Evolutionary conservation across 2,329 filamentous ascomycete species (phyloP).

Genomic region (Apiospora kogelbergensis): DNA sequence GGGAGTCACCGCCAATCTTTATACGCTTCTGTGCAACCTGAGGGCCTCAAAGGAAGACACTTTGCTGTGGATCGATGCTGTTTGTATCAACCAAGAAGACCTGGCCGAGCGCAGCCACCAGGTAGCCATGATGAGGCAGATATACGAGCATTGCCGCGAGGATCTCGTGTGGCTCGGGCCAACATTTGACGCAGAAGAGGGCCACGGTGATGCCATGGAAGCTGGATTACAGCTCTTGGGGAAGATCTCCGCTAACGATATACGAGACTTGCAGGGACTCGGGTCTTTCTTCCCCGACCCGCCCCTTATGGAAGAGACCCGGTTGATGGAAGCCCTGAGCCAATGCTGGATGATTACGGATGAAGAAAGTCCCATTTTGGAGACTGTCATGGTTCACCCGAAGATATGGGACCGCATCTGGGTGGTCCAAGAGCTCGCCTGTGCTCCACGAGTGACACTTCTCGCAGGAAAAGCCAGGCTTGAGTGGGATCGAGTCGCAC

Average conservation of each 20-base stretch:
- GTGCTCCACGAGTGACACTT: background rate
- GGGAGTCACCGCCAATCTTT: background rate
- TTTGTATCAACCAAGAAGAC: conserved; percentile 24
- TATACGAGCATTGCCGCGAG: conserved; percentile 13
- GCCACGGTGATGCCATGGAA: background rate
- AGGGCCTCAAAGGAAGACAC: background rate
- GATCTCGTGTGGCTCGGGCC: background rate
- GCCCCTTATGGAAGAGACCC: background rate
- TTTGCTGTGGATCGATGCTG: conserved; percentile 19
- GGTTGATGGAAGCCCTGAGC: too few relatives aligned
- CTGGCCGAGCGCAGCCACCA: conserved; percentile 18
- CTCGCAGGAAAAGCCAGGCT: background rate
- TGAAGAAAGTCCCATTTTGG: background rate
- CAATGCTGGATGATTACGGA: background rate
- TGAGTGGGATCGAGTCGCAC: background rate
- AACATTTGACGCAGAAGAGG: background rate
- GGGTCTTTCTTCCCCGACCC: background rate
- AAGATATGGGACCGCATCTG: background rate
- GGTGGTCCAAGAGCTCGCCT: background rate
- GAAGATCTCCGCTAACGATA: background rate
- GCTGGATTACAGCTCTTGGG: background rate
- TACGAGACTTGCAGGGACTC: background rate
- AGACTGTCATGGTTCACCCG: background rate
- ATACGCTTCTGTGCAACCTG: background rate
- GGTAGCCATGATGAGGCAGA: conserved; percentile 20